These are phyloP conservation scores for Trebouxia gelatinosa DNA, from an alignment of 163 green algal genomes.

Conservation along the genomic window DNA sequence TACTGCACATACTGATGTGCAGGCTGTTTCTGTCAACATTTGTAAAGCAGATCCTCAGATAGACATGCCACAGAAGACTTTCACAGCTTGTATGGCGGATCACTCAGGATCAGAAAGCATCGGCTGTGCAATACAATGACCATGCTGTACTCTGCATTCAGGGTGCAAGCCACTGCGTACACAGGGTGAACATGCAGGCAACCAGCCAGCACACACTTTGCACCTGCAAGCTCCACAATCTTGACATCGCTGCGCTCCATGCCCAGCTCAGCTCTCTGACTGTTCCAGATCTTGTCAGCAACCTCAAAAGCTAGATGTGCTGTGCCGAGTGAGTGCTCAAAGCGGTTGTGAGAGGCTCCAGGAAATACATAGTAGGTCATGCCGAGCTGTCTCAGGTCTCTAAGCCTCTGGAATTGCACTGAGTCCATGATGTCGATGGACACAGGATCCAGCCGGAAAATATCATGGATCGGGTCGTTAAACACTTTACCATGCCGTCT, in stretches of 20 bases:
- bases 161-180: no score
- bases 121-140: neutral
- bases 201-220: neutral
- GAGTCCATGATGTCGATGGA: constrained; percentile 75
- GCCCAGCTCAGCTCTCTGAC: constrained; percentile 47
- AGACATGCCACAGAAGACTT: no score
- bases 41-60: no score
- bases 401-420: constrained; percentile 79
- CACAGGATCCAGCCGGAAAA: constrained; percentile 51
- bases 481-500: constrained; percentile 30
- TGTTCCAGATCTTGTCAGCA: constrained; percentile 38
- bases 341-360: constrained; percentile 56
- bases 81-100: neutral
- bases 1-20: no score
- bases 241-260: constrained; percentile 47
- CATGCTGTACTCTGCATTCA: no score
- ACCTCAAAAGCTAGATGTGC: constrained; percentile 58
- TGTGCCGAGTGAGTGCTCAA: constrained; percentile 76
- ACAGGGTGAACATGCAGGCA: neutral
- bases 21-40: no score
- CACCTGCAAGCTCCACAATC: constrained; percentile 47
- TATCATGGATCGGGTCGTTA: constrained; percentile 61
- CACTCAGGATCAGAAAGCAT: neutral
- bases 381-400: constrained; percentile 86
- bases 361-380: constrained; percentile 73